Percentiles rank a stretch among this genome's conserved stretches.
These are phyloP conservation scores for Sphaerulina musiva DNA, from an alignment of 2,329 filamentous ascomycete species.

Conservation along the genomic window DNA sequence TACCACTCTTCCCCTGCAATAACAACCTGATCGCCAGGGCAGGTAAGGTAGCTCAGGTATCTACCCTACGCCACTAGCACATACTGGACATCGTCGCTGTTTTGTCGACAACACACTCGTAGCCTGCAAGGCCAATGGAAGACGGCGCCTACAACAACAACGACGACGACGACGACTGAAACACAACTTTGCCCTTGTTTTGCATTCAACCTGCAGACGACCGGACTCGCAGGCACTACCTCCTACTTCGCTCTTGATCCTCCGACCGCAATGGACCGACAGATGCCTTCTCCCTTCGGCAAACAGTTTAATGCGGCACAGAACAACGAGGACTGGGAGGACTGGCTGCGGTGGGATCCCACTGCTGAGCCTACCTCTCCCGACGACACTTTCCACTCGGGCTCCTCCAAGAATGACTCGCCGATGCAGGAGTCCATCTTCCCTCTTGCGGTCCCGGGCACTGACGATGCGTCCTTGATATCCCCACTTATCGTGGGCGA, in stretches of 20 bases:
- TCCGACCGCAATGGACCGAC: not conserved
- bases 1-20: too few species aligned
- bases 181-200: not conserved
- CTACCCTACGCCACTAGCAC: not conserved
- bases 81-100: not conserved
- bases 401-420: slow-evolving; percentile 33
- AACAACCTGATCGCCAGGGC: too few species aligned
- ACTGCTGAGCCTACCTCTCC: slow-evolving; percentile 33
- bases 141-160: not conserved
- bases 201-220: slow-evolving; percentile 12
- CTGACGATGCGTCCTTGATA: slow-evolving; percentile 24
- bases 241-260: too few species aligned
- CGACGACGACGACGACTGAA: not conserved
- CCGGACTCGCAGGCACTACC: not conserved
- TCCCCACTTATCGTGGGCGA: slow-evolving; percentile 33
- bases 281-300: slow-evolving; percentile 13
- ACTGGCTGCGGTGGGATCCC: slow-evolving; percentile 46
- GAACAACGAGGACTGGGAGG: slow-evolving; percentile 38
- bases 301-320: slow-evolving; percentile 12
- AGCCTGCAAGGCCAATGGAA: not conserved
- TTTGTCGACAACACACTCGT: not conserved
- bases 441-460: slow-evolving; percentile 22
- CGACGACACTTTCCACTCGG: slow-evolving; percentile 32
- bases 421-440: slow-evolving; percentile 31
- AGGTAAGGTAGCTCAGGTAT: too few species aligned